Evolutionary conservation across 163 green algal species (phyloP).

Genomic region (Prototheca cutis): DNA sequence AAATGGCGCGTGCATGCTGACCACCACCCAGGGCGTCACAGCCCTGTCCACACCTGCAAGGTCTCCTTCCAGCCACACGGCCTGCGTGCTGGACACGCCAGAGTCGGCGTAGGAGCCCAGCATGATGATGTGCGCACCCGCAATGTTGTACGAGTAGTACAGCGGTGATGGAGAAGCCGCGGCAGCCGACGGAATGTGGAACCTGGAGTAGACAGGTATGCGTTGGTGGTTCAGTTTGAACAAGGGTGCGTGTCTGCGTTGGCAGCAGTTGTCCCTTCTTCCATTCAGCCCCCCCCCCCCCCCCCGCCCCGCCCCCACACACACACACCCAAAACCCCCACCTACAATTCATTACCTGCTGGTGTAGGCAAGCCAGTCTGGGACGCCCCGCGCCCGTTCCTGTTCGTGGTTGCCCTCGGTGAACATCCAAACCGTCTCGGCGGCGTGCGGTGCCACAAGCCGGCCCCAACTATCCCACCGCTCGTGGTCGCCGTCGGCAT

Average conservation of each 20-base stretch:
- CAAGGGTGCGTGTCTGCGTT: no score
- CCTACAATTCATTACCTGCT: no score
- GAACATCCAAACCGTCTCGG: conserved; percentile 31
- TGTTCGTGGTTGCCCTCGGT: conserved; percentile 64
- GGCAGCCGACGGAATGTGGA: conserved; percentile 28
- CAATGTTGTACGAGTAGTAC: conserved; percentile 62
- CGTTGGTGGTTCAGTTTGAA: no score
- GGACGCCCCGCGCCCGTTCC: conserved; percentile 23
- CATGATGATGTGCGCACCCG: conserved; percentile 54
- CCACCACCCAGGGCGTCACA: conserved; percentile 66
- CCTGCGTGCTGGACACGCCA: conserved; percentile 32
- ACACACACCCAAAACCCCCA: no score
- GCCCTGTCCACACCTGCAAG: conserved; percentile 50
- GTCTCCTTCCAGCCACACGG: conserved; percentile 54
- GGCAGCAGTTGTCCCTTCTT: no score
- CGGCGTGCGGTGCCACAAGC: conserved; percentile 26
- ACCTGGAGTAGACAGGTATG: no score
- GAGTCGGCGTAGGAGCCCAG: conserved; percentile 47
- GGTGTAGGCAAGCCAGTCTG: conserved; percentile 43
- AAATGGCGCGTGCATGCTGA: conserved; percentile 57
- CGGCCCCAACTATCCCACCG: conserved; percentile 47
- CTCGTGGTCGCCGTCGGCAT: conserved; percentile 49
- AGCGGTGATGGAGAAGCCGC: conserved; percentile 31
- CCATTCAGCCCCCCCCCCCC: no score
- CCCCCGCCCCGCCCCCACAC: no score